Percentiles rank a stretch among this genome's conserved stretches.
Conservation (phyloP, 345 rosid genomes). For the Populus simonii region DNA sequence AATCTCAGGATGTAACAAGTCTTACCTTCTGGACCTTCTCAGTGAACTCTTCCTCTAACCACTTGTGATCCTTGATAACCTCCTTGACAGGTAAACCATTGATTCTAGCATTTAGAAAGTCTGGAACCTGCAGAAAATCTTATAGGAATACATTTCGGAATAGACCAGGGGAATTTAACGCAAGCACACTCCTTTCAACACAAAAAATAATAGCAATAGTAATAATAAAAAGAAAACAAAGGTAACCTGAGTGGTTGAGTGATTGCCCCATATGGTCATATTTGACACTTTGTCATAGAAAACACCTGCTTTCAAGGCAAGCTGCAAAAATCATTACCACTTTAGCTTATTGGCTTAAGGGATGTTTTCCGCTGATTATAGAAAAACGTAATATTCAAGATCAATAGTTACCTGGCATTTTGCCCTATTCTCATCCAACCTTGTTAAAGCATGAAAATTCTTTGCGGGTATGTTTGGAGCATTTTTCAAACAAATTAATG, state of each 20-base stretch:
- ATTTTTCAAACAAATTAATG: conserved; percentile 88
- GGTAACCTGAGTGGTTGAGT: conserved; percentile 92
- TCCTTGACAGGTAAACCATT: conserved; percentile 82
- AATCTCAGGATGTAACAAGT: not conserved
- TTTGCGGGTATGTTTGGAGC: conserved; percentile 95
- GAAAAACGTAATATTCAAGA: not conserved
- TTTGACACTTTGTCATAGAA: conserved; percentile 95
- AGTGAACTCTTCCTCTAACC: conserved; percentile 96
- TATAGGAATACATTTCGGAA: not conserved
- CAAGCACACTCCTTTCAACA: not conserved
- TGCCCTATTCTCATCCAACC: conserved; percentile 94
- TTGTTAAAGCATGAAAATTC: conserved; percentile 92
- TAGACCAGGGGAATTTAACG: not conserved
- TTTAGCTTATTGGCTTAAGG: not conserved
- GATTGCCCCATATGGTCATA: conserved; percentile 98
- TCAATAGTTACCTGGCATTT: conserved; percentile 76
- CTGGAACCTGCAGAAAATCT: conserved; percentile 68
- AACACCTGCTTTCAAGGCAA: conserved; percentile 91
- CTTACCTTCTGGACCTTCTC: conserved; percentile 85
- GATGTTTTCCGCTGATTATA: too few relatives aligned
- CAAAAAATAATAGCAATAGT: too few relatives aligned
- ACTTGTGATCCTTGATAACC: conserved; percentile 80
- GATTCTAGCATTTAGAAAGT: conserved; percentile 87
- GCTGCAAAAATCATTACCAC: conserved; percentile 43
- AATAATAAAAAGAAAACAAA: not conserved